phyloP scores from a whole-genome alignment of 2,329 filamentous ascomycete species.

The Botrytis porri region DNA sequence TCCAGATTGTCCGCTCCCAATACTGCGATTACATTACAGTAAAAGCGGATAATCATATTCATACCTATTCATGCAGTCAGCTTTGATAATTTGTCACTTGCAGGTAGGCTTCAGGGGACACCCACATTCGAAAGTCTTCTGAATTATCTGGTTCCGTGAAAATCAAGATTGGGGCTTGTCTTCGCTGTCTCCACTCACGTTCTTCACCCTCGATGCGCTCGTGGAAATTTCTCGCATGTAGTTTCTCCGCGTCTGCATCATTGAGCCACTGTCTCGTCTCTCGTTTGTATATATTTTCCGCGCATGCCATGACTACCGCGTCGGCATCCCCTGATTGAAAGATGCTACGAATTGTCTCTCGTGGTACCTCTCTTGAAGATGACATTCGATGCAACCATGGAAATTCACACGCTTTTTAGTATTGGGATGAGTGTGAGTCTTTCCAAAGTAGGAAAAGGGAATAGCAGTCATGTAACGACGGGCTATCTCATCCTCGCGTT shows the following conservation, averaged over 20 bases:
- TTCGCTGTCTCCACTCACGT: background rate
- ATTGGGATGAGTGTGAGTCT: background rate
- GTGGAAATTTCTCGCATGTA: background rate
- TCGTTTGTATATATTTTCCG: background rate
- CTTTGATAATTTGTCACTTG: too few species aligned
- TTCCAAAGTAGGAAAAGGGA: background rate
- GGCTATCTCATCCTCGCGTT: background rate
- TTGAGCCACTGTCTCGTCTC: background rate
- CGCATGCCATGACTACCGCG: too few species aligned
- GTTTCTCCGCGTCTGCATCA: background rate
- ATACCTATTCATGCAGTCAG: background rate
- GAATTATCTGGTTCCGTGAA: background rate
- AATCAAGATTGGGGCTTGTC: background rate
- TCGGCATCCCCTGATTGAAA: background rate
- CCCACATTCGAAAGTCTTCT: background rate
- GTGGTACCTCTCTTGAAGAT: background rate
- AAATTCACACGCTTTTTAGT: background rate
- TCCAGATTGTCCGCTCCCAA: background rate
- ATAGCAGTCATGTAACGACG: conserved; percentile 3
- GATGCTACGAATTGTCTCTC: background rate
- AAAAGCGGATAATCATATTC: background rate
- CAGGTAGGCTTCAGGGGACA: background rate
- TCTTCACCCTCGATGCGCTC: background rate
- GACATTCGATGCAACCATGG: background rate
- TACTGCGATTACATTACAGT: too few species aligned